Evolutionary conservation across 352 stramenopile genomes (phyloP).

Genomic region (Phytophthora vignae): DNA sequence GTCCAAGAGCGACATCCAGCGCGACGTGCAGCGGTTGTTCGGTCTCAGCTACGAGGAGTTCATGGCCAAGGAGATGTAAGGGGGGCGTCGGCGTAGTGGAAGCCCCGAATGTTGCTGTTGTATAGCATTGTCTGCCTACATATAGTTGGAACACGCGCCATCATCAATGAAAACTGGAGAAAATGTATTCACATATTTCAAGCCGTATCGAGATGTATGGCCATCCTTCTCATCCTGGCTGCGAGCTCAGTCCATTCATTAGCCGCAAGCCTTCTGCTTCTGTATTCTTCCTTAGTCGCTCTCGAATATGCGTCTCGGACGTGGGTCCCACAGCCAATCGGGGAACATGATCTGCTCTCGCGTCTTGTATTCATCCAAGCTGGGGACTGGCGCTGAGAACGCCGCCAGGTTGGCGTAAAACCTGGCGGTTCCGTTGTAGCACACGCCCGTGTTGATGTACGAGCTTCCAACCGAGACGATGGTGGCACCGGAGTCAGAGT

Average conservation of each 20-base stretch:
- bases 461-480: neutral
- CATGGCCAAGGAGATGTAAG: constrained; percentile 77
- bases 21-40: constrained; percentile 85
- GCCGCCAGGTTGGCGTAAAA: neutral
- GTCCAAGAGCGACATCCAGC: constrained; percentile 81
- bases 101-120: neutral
- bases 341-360: neutral
- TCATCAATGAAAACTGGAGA: neutral
- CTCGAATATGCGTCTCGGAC: constrained; percentile 42
- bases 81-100: neutral
- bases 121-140: neutral
- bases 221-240: neutral
- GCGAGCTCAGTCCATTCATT: neutral
- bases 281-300: neutral
- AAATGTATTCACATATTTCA: neutral
- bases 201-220: neutral
- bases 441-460: neutral
- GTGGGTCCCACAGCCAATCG: constrained; percentile 39
- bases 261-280: neutral
- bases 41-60: constrained; percentile 94
- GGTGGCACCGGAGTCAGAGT: neutral
- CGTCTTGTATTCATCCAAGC: constrained; percentile 31
- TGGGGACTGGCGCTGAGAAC: neutral
- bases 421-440: neutral
- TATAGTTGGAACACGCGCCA: neutral